Base-by-base conservation (phyloP, 1,284 basidiomycete genomes). In the Boletus smithii region DNA sequence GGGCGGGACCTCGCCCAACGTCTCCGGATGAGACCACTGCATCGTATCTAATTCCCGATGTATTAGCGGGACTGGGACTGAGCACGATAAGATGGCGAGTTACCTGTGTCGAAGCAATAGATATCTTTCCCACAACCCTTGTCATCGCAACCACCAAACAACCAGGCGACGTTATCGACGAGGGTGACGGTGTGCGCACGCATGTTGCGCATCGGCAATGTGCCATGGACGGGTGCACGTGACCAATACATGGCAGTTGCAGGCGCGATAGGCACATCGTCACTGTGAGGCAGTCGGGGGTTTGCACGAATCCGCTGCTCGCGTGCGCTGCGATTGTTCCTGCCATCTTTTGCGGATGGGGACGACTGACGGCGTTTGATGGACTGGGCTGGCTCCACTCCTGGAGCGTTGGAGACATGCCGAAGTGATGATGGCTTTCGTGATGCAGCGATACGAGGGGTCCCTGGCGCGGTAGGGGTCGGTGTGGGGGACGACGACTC, bases 91-190 rank as follows among this genome's bases (percentile, higher is more conserved):
- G 24, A 24, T 8, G 20, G 13, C 3, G 6, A 67, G 80, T 54
- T 49, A 88, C 88, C 87, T 3, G 82, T 89, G 66, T 95, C 91
- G 60, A 95, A 92, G 57, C 83, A 89, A 60, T 88, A 91, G 2
- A 94, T 76, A 44, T 92, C 89, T 53, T 78, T 79, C 69, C 81
- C 86, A 53, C 81, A 86, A 8, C 81, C 82, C 57, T 78, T 81
- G 51, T 88, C 86, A 53, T 95, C 91, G 53, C 89, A 91, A 1
- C 93, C 93, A 6, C 93, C 93, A 59, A 95, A 87, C 26, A 95
- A 61, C 90, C 91, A 97, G 1, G 88, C 86, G 20, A 81, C 71
- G 46, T 84, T 81, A 50, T 92, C 91, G 18, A 93, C 83, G 30
- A 95, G 72, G 1, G 87, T 94, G 38, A 87, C 85, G 8, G 80